Percentiles rank a stretch among this genome's conserved stretches.
Conservation (phyloP, 2,329 filamentous ascomycete genomes). For the Ramularia endophylla region DNA sequence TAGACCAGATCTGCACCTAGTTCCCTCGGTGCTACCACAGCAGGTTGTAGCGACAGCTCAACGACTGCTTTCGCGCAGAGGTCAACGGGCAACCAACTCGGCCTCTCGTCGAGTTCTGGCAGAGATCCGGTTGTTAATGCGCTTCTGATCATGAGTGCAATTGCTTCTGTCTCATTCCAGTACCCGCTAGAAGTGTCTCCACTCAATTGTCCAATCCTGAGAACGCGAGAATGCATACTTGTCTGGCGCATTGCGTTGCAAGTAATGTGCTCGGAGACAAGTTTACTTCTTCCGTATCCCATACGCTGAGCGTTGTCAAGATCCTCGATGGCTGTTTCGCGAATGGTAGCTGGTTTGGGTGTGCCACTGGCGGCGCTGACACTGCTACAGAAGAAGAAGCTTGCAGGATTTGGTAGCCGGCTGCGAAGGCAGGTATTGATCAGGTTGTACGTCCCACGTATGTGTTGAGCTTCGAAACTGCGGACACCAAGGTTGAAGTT, state of each 20-base stretch:
- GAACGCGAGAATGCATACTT: conserved; percentile 19
- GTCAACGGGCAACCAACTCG: conserved; percentile 45
- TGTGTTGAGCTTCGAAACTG: conserved; percentile 28
- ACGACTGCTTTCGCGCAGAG: conserved; percentile 27
- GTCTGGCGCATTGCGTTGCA: conserved; percentile 26
- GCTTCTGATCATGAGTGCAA: conserved; percentile 38
- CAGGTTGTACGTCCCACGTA: conserved; percentile 26
- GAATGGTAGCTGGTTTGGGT: conserved; percentile 20
- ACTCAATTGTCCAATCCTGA: conserved; percentile 26
- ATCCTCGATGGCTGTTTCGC: conserved; percentile 27
- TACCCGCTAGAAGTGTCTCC: conserved; percentile 22
- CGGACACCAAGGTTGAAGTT: conserved; percentile 34
- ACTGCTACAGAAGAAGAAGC: conserved; percentile 35
- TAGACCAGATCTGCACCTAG: conserved; percentile 18
- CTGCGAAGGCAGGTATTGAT: conserved; percentile 25
- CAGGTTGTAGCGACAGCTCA: conserved; percentile 7
- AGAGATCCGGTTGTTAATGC: conserved; percentile 34
- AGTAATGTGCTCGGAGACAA: conserved; percentile 31
- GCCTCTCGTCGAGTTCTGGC: conserved; percentile 32
- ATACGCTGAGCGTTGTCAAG: conserved; percentile 19
- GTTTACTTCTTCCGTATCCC: conserved; percentile 37
- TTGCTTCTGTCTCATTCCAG: conserved; percentile 41
- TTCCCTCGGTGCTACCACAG: background rate
- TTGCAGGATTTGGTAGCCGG: conserved; percentile 18
- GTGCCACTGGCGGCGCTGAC: conserved; percentile 26